Evolutionary conservation across 345 rosid genomes (phyloP).

Genomic region (Gossypium bickii): DNA sequence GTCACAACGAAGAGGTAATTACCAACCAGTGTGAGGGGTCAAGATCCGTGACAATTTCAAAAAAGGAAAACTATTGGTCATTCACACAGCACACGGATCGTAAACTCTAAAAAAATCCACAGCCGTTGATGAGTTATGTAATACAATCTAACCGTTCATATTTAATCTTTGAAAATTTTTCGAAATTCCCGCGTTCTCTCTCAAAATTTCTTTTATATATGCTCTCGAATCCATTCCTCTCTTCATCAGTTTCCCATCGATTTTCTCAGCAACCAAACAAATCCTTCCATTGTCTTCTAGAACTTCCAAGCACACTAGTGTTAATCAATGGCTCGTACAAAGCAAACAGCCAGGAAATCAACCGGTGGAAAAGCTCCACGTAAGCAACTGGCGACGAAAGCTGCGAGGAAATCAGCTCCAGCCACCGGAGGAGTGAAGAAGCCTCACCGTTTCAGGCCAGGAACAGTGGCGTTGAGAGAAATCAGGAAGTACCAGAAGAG

Average conservation of each 20-base stretch:
- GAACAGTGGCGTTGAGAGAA: not conserved
- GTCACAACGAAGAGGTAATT: no score
- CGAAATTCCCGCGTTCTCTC: not conserved
- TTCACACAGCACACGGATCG: not conserved
- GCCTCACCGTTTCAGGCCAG: not conserved
- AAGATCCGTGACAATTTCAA: not conserved
- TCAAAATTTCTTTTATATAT: not conserved
- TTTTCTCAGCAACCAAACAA: not conserved
- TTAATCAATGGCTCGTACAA: not conserved
- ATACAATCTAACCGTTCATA: not conserved
- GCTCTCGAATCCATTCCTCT: not conserved
- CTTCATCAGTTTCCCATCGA: not conserved
- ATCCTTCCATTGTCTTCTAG: not conserved
- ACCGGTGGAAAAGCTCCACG: not conserved
- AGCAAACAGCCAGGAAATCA: not conserved
- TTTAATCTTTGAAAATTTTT: not conserved
- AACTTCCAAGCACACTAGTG: not conserved
- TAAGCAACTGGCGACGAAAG: not conserved
- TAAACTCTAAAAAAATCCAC: not conserved
- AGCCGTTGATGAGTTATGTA: not conserved
- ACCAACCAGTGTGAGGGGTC: no score
- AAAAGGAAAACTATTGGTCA: not conserved
- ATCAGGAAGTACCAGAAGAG: not conserved
- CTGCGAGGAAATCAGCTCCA: not conserved
- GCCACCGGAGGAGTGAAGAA: not conserved